Base-by-base conservation (phyloP, 1,284 basidiomycete genomes). In the Fomes fomentarius region DNA sequence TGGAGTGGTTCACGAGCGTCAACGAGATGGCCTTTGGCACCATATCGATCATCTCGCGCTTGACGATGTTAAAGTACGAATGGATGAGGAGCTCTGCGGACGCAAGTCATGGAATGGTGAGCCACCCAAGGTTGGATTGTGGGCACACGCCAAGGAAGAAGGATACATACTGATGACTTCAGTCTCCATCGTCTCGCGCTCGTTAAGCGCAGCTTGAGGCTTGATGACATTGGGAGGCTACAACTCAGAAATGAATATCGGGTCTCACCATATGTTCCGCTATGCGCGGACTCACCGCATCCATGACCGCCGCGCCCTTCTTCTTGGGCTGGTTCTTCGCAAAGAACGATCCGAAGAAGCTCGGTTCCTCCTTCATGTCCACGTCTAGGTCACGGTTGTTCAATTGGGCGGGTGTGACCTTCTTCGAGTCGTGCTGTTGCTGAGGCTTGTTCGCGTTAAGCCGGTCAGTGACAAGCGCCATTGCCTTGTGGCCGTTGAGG, bases 21-120 rank as follows among this genome's bases (percentile, higher is more conserved):
- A 96, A 79, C 50, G 94, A 91, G 71, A 99, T 97, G 33, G 96
- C 96, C 74, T 96, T 94, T 17, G 97, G 97, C 9, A 99, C 93
- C 95, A 98, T 98, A 74, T 99, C 97, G 69, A 98, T 98, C 89
- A 99, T 95, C 73, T 98, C 96, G 50, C 96, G 91, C 81, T 99
- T 98, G 59, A 98, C 94, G 62, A 98, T 94, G 74, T 96, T 94
- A 81, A 91, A 97, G 77, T 98, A 97, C 4, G 93, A 96, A 69
- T 89, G 83, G 62, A 96, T 96, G 66, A 96, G 84, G 40, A 95
- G 80, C 72, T 95, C 93, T 94, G 66, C 17, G 12, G 12, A 12
- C 28, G n/a, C n/a, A n/a, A 30, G 28, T 6, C 28, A 41, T 7
- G 38, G 26, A 17, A 12, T 15, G 37, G 28, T n/a, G 38, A 40